Evolutionary conservation across 805 yeast genomes (phyloP), one percentile per base, ranked within the genome.

Genomic region (Clavispora vitiphila): DNA sequence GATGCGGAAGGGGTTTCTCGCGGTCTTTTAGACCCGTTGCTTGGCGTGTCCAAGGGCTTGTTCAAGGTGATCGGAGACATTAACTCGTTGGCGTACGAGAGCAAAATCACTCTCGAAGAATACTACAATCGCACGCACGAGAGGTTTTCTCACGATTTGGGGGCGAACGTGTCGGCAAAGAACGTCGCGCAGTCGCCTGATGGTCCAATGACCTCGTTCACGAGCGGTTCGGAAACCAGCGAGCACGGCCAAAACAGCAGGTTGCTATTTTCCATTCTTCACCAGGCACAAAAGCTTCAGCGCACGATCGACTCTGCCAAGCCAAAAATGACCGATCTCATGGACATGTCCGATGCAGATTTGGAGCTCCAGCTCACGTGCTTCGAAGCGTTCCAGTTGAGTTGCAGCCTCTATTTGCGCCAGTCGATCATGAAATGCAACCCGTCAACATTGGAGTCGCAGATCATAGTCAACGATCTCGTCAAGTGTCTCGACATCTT

Each of bases 41-140:
- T 82, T 42, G 93, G 93, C 4, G 73, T 85, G 11, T 81, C 85
- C 19, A 80, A 84, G 47, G 81, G 81, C 2, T 60, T 86, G n/a
- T 81, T 78, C 57, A 71, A 76, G 35, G 61, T 80, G 14, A 70
- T 86, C 44, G 91, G 89, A 6, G 83, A 81, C 46, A 81, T 86
- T 30, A 78, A 80, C 30, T 74, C 76, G 22, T 61, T 86, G 44
- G 78, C 81, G 7, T 74, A 73, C 47, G 76, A 74, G 45, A 67
- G 78, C 34, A 74, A 76, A 46, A 64, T 63, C 22, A 46, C 41
- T 20, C 43, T 55, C 34, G 35, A 45, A 5, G 46, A 37, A 11
- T 47, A 50, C 32, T 45, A 49, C 39, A 30, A 37, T 25, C 37
- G 39, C 11, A 9, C 25, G 8, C 11, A n/a, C 8, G 19, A 21